Percentiles rank a stretch among this genome's conserved stretches.
phyloP scores from a whole-genome alignment of 2,329 filamentous ascomycete genomes.

The Colletotrichum tanaceti region DNA sequence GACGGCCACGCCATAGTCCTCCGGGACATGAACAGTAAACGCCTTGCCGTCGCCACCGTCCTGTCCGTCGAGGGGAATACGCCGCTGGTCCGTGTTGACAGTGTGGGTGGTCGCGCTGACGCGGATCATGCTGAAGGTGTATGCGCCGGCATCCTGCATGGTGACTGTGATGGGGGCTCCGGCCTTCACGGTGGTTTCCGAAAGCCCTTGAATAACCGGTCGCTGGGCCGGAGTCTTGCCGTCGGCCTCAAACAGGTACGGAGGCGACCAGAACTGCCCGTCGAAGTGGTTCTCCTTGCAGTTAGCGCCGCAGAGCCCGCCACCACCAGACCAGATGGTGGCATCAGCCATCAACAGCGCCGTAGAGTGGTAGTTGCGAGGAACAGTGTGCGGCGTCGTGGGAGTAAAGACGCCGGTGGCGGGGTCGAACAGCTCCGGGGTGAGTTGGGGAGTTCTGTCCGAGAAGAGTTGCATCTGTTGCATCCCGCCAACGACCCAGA shows the following conservation, averaged over 20 bases:
- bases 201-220: slow-evolving; percentile 55
- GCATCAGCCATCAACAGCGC: slow-evolving; percentile 62
- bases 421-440: slow-evolving; percentile 60
- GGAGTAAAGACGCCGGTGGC: slow-evolving; percentile 52
- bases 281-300: slow-evolving; percentile 63
- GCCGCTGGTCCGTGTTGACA: slow-evolving; percentile 68
- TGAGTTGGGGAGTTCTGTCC: slow-evolving; percentile 54
- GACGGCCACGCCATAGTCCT: slow-evolving; percentile 60
- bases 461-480: slow-evolving; percentile 55
- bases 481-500: slow-evolving; percentile 61
- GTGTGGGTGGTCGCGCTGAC: slow-evolving; percentile 64
- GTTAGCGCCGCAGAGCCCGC: slow-evolving; percentile 61
- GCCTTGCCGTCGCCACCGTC: slow-evolving; percentile 26
- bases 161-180: slow-evolving; percentile 48
- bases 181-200: slow-evolving; percentile 42
- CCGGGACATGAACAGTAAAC: slow-evolving; percentile 56
- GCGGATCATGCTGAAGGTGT: slow-evolving; percentile 58
- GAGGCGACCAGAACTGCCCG: slow-evolving; percentile 65
- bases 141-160: slow-evolving; percentile 45
- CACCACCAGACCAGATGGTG: slow-evolving; percentile 61
- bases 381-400: slow-evolving; percentile 50
- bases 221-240: slow-evolving; percentile 53
- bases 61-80: slow-evolving; percentile 57
- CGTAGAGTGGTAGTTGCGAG: slow-evolving; percentile 62
- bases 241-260: slow-evolving; percentile 62